Percentiles rank a stretch among this genome's conserved stretches.
These are phyloP conservation scores for Sanguinoderma infundibulare DNA, from an alignment of 1,284 basidiomycete genomes.

Conservation along the genomic window DNA sequence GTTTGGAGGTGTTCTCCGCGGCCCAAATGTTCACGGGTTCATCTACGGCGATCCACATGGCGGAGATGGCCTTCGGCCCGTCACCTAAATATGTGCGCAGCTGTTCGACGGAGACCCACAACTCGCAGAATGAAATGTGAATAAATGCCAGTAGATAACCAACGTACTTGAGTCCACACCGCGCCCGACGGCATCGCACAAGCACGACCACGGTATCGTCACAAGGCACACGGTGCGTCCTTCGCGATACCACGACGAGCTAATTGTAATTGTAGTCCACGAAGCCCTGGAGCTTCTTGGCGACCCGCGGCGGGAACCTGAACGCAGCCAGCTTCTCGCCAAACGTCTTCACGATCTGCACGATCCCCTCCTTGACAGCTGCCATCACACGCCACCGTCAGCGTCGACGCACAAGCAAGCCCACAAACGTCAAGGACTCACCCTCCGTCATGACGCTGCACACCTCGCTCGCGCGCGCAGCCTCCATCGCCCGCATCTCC, in stretches of 20 bases:
- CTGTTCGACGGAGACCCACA: too few relatives aligned
- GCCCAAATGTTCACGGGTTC: too few relatives aligned
- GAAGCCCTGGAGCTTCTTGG: slow-evolving; percentile 70
- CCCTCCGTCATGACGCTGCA: slow-evolving; percentile 63
- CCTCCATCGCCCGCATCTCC: slow-evolving; percentile 44
- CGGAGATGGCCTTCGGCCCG: too few relatives aligned
- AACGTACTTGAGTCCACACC: too few relatives aligned
- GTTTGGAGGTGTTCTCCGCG: not conserved
- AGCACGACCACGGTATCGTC: not conserved
- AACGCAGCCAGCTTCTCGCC: slow-evolving; percentile 76
- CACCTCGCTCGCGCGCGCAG: slow-evolving; percentile 55
- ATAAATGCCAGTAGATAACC: too few relatives aligned
- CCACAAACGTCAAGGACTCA: slow-evolving; percentile 38
- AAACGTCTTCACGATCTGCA: slow-evolving; percentile 73
- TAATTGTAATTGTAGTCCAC: slow-evolving; percentile 54
- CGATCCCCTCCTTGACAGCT: slow-evolving; percentile 75
- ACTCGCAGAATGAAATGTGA: too few relatives aligned
- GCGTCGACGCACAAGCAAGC: not conserved
- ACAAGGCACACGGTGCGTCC: not conserved
- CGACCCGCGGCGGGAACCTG: slow-evolving; percentile 72
- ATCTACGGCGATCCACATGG: too few relatives aligned
- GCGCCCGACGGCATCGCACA: too few relatives aligned
- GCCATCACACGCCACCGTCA: not conserved
- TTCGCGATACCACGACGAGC: not conserved
- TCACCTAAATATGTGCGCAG: too few relatives aligned